Percentiles rank a stretch among this genome's conserved stretches.
These are phyloP conservation scores for Syzygium jambos DNA, from an alignment of 345 rosid species.

Conservation along the genomic window DNA sequence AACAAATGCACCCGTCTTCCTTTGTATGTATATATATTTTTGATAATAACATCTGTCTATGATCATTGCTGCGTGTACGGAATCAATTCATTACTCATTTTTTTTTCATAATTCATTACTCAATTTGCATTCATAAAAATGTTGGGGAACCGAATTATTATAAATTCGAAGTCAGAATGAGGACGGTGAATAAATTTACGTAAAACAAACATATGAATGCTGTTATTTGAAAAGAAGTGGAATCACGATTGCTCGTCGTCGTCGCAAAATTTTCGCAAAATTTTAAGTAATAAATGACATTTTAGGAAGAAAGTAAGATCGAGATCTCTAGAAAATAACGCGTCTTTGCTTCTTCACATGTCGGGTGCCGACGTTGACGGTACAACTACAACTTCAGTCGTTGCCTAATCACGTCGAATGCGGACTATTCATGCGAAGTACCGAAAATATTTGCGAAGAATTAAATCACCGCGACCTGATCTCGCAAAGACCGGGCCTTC, in stretches of 20 bases:
- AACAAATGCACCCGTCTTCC: not conserved
- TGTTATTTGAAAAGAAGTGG: too few relatives aligned
- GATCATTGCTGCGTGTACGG: not conserved
- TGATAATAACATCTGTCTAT: not conserved
- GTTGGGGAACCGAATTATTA: not conserved
- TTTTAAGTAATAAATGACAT: not conserved
- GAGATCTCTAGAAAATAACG: not conserved
- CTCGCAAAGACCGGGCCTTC: not conserved
- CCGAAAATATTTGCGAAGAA: not conserved
- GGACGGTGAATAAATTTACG: not conserved
- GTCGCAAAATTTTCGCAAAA: too few relatives aligned
- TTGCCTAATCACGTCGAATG: not conserved
- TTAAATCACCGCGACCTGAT: not conserved
- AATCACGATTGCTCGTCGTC: too few relatives aligned
- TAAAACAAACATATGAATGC: too few relatives aligned
- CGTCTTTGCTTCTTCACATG: not conserved
- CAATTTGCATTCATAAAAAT: not conserved
- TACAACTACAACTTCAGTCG: not conserved
- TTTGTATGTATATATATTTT: not conserved
- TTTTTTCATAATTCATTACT: not conserved
- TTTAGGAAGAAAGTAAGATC: not conserved
- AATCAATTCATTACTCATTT: too few relatives aligned
- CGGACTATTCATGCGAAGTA: not conserved
- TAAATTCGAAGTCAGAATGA: not conserved
- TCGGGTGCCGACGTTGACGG: rapidly evolving